These are phyloP conservation scores for Globisporangium echinulatum DNA, from an alignment of 352 stramenopile species.

Conservation along the genomic window DNA sequence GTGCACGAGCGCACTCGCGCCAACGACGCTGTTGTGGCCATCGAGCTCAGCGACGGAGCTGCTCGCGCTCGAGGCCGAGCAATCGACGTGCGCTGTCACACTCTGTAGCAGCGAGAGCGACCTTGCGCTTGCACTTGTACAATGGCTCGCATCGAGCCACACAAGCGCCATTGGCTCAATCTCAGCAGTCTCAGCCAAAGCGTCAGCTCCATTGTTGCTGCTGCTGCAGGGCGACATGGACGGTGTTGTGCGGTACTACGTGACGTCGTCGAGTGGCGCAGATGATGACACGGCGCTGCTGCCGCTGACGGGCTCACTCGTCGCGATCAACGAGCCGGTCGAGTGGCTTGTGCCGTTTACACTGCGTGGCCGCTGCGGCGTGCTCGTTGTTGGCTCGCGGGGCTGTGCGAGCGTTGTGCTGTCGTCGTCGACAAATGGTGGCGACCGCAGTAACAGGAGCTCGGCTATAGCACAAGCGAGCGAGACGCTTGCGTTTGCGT, in stretches of 20 bases:
- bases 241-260: constrained; percentile 34
- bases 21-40: constrained; percentile 37
- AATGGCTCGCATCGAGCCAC: constrained; percentile 21
- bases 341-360: constrained; percentile 16
- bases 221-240: constrained; percentile 59
- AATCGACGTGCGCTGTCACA: constrained; percentile 39
- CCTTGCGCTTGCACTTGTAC: constrained; percentile 12
- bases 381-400: constrained; percentile 7
- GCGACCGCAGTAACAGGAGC: too few species aligned
- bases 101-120: constrained; percentile 12
- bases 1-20: constrained; percentile 43
- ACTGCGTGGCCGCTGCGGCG: neutral
- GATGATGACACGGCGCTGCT: neutral
- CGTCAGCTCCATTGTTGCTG: neutral
- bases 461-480: neutral
- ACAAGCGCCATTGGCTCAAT: neutral
- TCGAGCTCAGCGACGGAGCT: constrained; percentile 22
- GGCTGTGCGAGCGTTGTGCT: constrained; percentile 1
- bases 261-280: neutral
- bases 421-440: neutral
- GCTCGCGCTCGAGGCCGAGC: constrained; percentile 55
- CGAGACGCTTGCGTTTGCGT: constrained; percentile 6
- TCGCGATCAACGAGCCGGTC: constrained; percentile 9
- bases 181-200: neutral
- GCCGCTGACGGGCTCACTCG: constrained; percentile 3